These are phyloP conservation scores for Lolium perenne DNA, from an alignment of 176 grass and related monocot species.

Conservation along the genomic window DNA sequence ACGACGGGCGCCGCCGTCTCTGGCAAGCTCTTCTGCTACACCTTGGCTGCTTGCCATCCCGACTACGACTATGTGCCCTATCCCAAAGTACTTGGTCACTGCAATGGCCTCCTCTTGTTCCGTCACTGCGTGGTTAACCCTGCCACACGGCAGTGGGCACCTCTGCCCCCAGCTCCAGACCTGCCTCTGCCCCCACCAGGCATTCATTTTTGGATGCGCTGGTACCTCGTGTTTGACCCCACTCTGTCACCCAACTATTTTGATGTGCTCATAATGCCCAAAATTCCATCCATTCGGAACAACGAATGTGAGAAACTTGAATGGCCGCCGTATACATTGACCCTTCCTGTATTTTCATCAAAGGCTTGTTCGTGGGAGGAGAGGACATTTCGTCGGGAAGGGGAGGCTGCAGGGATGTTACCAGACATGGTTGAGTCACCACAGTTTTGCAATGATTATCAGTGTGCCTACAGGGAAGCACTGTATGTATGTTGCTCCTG, in stretches of 20 bases:
- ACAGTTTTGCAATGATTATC: neutral
- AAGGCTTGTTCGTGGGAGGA: slow-evolving; percentile 29
- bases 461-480: slow-evolving; percentile 1
- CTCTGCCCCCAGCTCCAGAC: neutral
- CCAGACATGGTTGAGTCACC: neutral
- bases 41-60: neutral
- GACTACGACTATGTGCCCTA: too few relatives aligned
- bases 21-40: neutral
- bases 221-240: neutral
- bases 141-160: too few relatives aligned
- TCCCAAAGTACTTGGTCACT: neutral
- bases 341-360: slow-evolving; percentile 25
- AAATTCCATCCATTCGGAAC: neutral
- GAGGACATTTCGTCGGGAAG: slow-evolving; percentile 8
- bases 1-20: neutral
- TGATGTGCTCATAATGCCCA: neutral
- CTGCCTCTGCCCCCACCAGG: neutral
- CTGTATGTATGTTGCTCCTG: slow-evolving; percentile 12
- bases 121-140: too few relatives aligned
- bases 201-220: fast-evolving
- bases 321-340: slow-evolving; percentile 11
- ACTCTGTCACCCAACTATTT: neutral
- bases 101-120: slow-evolving; percentile 1
- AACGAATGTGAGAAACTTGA: slow-evolving; percentile 1
- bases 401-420: neutral